Conservation (phyloP, 805 yeast species). For the Debaryomyces castellii region DNA sequence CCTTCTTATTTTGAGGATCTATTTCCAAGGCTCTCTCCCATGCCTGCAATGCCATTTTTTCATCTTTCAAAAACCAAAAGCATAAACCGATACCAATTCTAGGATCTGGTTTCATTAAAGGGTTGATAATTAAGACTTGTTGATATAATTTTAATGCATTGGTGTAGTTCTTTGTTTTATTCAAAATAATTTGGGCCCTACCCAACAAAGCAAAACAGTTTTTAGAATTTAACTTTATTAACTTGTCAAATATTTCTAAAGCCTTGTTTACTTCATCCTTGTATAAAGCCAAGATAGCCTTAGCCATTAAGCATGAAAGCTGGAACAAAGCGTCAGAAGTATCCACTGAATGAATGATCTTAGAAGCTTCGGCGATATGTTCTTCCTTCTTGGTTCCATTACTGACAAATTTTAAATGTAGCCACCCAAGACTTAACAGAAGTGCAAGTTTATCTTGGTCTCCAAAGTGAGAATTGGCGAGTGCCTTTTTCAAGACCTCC, state of each 20-base stretch:
- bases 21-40: constrained; percentile 81
- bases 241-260: constrained; percentile 61
- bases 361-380: constrained; percentile 22
- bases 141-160: constrained; percentile 82
- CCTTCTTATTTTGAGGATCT: constrained; percentile 58
- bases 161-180: constrained; percentile 63
- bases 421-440: constrained; percentile 72
- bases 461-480: constrained; percentile 38
- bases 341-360: constrained; percentile 19
- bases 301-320: constrained; percentile 56
- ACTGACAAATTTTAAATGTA: constrained; percentile 46
- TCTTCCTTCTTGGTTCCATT: constrained; percentile 24
- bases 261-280: constrained; percentile 71
- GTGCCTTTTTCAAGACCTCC: constrained; percentile 61
- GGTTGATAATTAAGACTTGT: constrained; percentile 73
- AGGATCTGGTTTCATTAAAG: constrained; percentile 83
- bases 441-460: constrained; percentile 50
- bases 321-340: constrained; percentile 10
- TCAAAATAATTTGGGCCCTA: constrained; percentile 77
- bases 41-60: constrained; percentile 70
- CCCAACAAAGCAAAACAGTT: constrained; percentile 79
- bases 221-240: constrained; percentile 52
- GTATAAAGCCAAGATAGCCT: constrained; percentile 62
- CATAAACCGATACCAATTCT: constrained; percentile 93
- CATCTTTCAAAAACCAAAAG: constrained; percentile 84